Evolutionary conservation across 2,329 filamentous ascomycete species (phyloP), one percentile per base, ranked within the genome.

Genomic region (Pestalotiopsis sp.): DNA sequence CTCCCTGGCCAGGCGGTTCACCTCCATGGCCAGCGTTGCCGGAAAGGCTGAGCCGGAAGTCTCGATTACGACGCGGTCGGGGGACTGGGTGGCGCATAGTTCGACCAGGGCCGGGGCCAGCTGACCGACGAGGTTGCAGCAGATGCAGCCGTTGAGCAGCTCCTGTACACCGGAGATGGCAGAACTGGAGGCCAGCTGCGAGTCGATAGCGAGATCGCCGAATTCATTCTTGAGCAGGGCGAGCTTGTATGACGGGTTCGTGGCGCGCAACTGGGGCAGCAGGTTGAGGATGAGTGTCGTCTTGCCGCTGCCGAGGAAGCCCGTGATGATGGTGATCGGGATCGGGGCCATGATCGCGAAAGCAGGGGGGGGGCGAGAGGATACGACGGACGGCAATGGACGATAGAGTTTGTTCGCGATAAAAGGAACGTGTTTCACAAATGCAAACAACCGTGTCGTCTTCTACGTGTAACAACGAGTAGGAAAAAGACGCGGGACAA

Each of bases 191-290:
- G 96, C 95, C 38, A 99, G 91, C 79, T 97, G 93, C 1, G 93
- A 96, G 84, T 99, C 96, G 78, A 99, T 87, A 45, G 94, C 95
- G 57, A 99, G 83, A 79, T 98, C 95, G 77, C 96, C 96, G 80
- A 98, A 98, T 83, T 99, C 96, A 82, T 99, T 99, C 80, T 99
- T 99, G 67, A 99, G 88, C 17, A 99, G 90, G 2, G 95, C 96
- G 72, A 99, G 92, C 68, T 92, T 92, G 88, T 99, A 98, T 72
- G 78, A 72, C 1, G 89, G 88, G 79, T 90, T 92, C 66, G 87
- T 82, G n/a, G 91, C 90, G 75, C 84, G 88, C 14, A 99, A 91
- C 83, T 99, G 96, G 0, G 95, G 94, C 73, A 98, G 88, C 13
- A 99, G 92, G 81, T 96, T 96, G 71, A 99, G 91, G 72, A 99